Evolutionary conservation across 2,329 filamentous ascomycete genomes (phyloP).

Genomic region (Lasiodiplodia theobromae): DNA sequence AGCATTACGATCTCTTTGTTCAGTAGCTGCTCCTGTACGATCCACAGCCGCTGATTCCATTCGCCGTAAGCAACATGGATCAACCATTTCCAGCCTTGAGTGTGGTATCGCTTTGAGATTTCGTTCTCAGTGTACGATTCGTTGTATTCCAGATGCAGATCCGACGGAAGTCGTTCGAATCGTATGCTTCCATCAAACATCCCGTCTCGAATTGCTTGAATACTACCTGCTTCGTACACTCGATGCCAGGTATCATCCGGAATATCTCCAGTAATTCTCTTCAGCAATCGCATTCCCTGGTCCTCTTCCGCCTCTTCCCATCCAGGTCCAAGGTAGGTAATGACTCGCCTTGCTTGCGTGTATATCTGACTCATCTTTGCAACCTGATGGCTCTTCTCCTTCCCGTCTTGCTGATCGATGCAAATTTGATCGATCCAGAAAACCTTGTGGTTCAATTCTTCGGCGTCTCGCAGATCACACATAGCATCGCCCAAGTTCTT

Average conservation of each 20-base stretch:
- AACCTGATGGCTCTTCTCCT: neutral
- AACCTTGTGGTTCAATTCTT: neutral
- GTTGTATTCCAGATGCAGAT: neutral
- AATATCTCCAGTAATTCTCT: neutral
- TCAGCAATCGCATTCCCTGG: neutral
- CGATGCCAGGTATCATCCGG: neutral
- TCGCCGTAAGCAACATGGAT: neutral
- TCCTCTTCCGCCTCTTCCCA: neutral
- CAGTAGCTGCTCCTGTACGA: neutral
- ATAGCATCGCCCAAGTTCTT: neutral
- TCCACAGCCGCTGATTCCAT: neutral
- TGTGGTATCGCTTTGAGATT: neutral
- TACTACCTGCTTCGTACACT: neutral
- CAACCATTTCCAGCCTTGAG: neutral
- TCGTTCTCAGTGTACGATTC: neutral
- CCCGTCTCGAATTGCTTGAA: neutral
- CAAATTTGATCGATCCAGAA: neutral
- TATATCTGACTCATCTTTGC: neutral
- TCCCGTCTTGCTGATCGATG: neutral
- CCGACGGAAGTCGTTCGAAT: neutral
- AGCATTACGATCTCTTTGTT: neutral
- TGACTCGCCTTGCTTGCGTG: neutral
- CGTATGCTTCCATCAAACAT: neutral
- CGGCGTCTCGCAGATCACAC: neutral
- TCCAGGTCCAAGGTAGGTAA: neutral